These are phyloP conservation scores for Trichoderma arundinaceum DNA, from an alignment of 2,329 filamentous ascomycete genomes.

Conservation along the genomic window DNA sequence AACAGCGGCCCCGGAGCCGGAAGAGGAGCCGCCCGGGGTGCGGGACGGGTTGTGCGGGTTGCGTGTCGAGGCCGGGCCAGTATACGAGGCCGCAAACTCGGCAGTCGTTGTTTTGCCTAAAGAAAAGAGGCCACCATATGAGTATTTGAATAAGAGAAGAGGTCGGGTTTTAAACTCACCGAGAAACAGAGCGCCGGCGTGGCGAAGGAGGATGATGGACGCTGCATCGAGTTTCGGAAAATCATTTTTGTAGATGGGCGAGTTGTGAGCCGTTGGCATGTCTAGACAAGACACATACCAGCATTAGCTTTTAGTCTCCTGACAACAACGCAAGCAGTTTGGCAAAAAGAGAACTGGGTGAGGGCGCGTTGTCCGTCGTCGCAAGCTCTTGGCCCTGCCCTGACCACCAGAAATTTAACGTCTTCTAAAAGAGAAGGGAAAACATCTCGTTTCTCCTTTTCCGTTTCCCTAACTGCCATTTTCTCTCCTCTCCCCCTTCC, in stretches of 20 bases:
- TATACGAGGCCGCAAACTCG: constrained; percentile 64
- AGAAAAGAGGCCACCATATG: neutral
- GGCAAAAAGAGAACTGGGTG: neutral
- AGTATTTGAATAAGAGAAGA: neutral
- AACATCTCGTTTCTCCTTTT: neutral
- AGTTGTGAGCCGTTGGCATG: constrained; percentile 64
- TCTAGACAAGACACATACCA: constrained; percentile 42
- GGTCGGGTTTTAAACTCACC: constrained; percentile 35
- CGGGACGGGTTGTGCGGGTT: constrained; percentile 70
- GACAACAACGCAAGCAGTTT: neutral
- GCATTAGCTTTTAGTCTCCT: constrained; percentile 7
- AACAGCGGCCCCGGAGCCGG: constrained; percentile 69
- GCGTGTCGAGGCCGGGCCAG: constrained; percentile 59
- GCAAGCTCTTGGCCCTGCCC: neutral
- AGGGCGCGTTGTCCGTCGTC: neutral
- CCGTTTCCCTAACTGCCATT: neutral
- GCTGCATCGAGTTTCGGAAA: constrained; percentile 57
- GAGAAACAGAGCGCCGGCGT: constrained; percentile 62
- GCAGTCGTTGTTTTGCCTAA: constrained; percentile 58
- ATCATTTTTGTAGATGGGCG: constrained; percentile 57
- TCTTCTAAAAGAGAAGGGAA: neutral
- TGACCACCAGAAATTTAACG: neutral
- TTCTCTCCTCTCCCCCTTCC: neutral
- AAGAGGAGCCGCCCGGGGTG: constrained; percentile 71
- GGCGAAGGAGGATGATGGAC: constrained; percentile 56